A percentile compares a stretch with the other conserved stretches of the same genome.
Conservation (phyloP, 2,329 filamentous ascomycete genomes). For the Curvularia verruculosa region DNA sequence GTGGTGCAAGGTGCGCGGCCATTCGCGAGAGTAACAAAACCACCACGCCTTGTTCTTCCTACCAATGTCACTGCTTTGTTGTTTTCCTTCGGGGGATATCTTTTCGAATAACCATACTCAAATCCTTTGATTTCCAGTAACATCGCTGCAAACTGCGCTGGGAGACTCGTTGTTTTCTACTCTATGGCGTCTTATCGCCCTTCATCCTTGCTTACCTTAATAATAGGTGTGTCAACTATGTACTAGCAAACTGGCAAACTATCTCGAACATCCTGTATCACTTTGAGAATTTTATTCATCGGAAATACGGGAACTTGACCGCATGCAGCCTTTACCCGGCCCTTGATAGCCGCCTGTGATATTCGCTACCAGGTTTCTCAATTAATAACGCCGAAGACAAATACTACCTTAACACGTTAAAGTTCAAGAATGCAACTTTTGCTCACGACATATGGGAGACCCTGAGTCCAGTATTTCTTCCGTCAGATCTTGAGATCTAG, state of each 20-base stretch:
- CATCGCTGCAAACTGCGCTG: neutral
- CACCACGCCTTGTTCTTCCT: neutral
- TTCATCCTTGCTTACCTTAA: neutral
- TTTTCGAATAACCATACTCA: neutral
- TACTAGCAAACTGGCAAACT: neutral
- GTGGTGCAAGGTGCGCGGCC: neutral
- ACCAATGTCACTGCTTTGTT: neutral
- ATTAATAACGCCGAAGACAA: too few relatives aligned
- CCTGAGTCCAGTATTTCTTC: too few relatives aligned
- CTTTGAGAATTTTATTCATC: neutral
- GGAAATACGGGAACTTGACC: neutral
- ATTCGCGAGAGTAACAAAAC: neutral
- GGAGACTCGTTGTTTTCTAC: neutral
- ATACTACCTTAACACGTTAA: too few relatives aligned
- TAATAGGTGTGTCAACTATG: neutral
- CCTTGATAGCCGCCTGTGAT: neutral
- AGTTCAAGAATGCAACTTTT: too few relatives aligned
- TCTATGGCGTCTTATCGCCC: neutral
- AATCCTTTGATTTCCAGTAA: neutral
- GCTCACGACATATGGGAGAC: too few relatives aligned
- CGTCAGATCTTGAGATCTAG: too few relatives aligned
- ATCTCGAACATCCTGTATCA: neutral
- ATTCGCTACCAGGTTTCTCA: neutral
- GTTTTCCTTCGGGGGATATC: neutral
- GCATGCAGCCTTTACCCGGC: neutral